Base-by-base conservation (phyloP, 75 land plant species). In the Sequoia sempervirens region DNA sequence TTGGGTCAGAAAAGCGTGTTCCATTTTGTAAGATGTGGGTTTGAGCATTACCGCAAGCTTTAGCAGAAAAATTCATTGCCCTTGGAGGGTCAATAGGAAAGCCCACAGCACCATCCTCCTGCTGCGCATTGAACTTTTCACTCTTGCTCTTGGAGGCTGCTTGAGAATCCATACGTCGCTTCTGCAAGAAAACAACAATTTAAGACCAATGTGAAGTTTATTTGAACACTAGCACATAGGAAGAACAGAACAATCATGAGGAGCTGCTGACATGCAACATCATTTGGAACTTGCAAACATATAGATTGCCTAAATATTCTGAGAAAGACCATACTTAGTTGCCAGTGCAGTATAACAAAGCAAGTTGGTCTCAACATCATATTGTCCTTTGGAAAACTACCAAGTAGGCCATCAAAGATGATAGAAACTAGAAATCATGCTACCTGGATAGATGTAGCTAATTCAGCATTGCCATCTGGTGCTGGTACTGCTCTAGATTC, bases 391-490 rank as follows among this genome's bases (percentile, higher is more conserved):
- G 68, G 23, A 81, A 56, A 32, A 26, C 69, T 54, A 50, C 58
- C 53, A 30, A 43, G 30, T 36, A 53, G 30, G 75, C 34, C n/a
- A 34, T 30, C 34, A 76, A 81, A 34, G 32, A 75, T 17, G 13
- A 76, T 11, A 76, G 23, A 37, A 43, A 83, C 82, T 47, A 45
- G 46, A 74, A 81, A 18, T 5, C 80, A 26, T 78, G 47, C 80
- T 90, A 90, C 89, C 90, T 84, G 92, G 53, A 90, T 82, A 36
- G 91, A 86, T 53, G 80, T 84, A 69, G 82, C 89, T 50, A 89
- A 85, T 82, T 93, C 92, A 52, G 89, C 92, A 90, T 88, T 89
- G 34, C 90, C 90, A 90, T 93, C 91, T 84, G 87, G 92, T 37
- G 86, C 89, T 26, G 90, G 87, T 18, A 87, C 46, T n/a, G 91